These are phyloP conservation scores for Coprinopsis marcescibilis DNA, from an alignment of 768 basidiomycete genomes.

Conservation along the genomic window DNA sequence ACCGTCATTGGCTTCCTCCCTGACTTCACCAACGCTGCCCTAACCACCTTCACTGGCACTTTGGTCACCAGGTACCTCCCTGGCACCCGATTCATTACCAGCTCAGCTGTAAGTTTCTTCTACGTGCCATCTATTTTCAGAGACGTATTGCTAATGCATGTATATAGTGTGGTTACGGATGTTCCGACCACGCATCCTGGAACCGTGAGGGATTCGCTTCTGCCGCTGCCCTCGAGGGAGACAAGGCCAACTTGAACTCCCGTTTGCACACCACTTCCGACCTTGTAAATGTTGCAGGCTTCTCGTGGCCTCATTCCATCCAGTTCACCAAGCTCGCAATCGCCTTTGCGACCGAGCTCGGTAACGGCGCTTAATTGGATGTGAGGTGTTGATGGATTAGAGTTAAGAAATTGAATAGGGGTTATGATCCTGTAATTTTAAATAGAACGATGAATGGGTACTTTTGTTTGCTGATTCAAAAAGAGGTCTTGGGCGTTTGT, in stretches of 20 bases:
- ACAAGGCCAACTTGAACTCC: constrained; percentile 20
- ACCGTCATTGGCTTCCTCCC: constrained; percentile 32
- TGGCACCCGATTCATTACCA: constrained; percentile 35
- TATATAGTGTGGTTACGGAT: constrained; percentile 25
- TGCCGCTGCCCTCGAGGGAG: constrained; percentile 31
- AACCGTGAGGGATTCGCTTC: constrained; percentile 36
- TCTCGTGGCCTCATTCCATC: constrained; percentile 37
- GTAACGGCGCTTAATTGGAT: constrained; percentile 8
- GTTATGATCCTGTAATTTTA: too few species aligned
- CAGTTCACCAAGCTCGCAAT: constrained; percentile 56
- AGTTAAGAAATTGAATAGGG: too few species aligned
- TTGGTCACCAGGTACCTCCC: constrained; percentile 36
- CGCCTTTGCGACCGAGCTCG: constrained; percentile 52
- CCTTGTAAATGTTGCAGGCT: constrained; percentile 29
- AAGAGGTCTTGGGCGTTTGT: too few species aligned
- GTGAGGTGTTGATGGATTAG: neutral
- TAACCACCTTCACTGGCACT: constrained; percentile 36
- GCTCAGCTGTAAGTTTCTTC: constrained; percentile 15
- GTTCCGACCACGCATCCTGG: constrained; percentile 33
- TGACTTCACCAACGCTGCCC: constrained; percentile 25
- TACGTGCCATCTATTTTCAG: constrained; percentile 12
- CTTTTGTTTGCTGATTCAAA: too few species aligned
- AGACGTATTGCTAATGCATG: constrained; percentile 1
- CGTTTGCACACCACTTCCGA: constrained; percentile 21
- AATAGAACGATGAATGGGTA: too few species aligned